phyloP scores from a whole-genome alignment of 2,329 filamentous ascomycete genomes.

The Aspergillus novofumigatus region DNA sequence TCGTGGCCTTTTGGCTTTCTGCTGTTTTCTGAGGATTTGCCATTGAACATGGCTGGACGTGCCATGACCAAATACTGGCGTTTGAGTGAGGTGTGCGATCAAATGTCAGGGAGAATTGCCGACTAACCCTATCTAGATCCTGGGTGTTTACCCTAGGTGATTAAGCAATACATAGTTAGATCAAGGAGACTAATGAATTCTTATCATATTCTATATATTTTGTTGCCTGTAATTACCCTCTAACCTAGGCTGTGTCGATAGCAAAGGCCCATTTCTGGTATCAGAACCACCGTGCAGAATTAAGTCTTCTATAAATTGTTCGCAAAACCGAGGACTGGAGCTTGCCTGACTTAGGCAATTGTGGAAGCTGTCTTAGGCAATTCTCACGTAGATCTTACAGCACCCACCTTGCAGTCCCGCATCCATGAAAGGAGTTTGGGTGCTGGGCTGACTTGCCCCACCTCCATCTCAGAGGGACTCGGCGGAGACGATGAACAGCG shows the following conservation, averaged over 20 bases:
- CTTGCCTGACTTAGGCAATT: conserved; percentile 13
- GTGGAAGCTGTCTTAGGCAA: conserved; percentile 13
- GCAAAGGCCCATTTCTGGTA: not conserved
- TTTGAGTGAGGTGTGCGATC: not conserved
- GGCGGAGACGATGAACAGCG: not conserved
- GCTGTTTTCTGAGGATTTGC: not conserved
- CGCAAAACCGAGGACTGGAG: not conserved
- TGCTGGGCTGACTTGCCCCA: not conserved
- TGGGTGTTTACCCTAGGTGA: not conserved
- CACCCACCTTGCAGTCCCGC: not conserved
- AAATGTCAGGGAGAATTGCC: not conserved
- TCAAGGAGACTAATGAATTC: too few species aligned
- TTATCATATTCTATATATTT: not conserved
- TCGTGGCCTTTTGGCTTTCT: not conserved
- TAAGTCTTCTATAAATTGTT: not conserved
- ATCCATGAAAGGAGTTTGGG: not conserved
- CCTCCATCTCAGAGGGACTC: not conserved
- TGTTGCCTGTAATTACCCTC: not conserved
- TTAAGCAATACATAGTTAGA: not conserved
- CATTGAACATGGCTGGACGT: not conserved
- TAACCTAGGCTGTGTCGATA: not conserved
- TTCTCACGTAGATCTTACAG: conserved; percentile 10
- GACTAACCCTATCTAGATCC: not conserved
- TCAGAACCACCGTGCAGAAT: not conserved
- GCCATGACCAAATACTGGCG: not conserved